These are phyloP conservation scores for Diaporthe citriasiana DNA, from an alignment of 2,329 filamentous ascomycete genomes.

Conservation along the genomic window DNA sequence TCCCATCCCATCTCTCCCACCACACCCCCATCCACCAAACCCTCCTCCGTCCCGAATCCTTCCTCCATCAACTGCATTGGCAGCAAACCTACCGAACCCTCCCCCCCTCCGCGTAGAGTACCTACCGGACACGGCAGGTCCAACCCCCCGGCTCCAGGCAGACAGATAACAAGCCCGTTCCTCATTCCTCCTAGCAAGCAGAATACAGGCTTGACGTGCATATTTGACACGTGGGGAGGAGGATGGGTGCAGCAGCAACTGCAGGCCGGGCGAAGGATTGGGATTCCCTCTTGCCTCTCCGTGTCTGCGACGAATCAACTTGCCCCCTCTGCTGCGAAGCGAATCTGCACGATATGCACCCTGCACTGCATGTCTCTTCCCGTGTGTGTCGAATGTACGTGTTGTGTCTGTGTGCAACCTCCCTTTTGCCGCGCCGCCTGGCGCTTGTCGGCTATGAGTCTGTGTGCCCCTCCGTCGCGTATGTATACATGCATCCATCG, in stretches of 20 bases:
- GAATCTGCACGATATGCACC: neutral
- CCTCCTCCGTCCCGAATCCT: constrained; percentile 4
- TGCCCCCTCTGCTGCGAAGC: neutral
- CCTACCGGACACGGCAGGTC: constrained; percentile 13
- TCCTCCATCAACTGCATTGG: neutral
- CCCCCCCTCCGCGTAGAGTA: neutral
- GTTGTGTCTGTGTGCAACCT: constrained; percentile 11
- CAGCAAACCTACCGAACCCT: neutral
- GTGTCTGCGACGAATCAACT: neutral
- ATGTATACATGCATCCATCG: neutral
- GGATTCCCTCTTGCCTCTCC: neutral
- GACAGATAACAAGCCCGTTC: constrained; percentile 20
- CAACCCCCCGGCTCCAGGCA: constrained; percentile 17
- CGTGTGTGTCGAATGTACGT: constrained; percentile 1
- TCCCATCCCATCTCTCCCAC: neutral
- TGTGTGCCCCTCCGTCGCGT: neutral
- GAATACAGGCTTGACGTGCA: constrained; percentile 27
- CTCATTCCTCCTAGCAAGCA: constrained; percentile 1
- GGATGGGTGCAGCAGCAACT: neutral
- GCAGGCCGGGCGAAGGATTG: neutral
- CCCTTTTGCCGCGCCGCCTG: neutral
- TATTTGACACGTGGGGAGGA: constrained; percentile 22
- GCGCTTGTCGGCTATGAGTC: constrained; percentile 25
- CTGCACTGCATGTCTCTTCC: constrained; percentile 8
- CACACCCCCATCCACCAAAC: neutral